Evolutionary conservation across 805 yeast species (phyloP).

Genomic region (Tetrapisispora taiwanensis): DNA sequence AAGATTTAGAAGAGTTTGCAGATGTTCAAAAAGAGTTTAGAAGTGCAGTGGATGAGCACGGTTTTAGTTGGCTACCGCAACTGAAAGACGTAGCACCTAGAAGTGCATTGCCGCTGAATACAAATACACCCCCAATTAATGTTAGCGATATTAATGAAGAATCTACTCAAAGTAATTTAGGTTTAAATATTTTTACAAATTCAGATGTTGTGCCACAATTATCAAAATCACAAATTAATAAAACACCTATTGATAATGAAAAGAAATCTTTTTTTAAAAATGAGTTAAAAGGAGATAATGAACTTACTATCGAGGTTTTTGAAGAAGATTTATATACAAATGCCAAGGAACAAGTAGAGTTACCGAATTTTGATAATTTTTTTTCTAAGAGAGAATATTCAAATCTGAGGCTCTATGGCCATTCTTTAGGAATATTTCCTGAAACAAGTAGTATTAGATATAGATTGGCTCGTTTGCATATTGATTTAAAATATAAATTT

Average conservation of each 20-base stretch:
- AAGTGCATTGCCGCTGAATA: conserved; percentile 11
- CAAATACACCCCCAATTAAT: background rate
- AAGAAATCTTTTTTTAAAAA: background rate
- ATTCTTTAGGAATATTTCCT: conserved; percentile 33
- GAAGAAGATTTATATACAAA: background rate
- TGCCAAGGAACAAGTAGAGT: conserved; percentile 1
- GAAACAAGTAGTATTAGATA: conserved; percentile 32
- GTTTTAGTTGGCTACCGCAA: conserved; percentile 26
- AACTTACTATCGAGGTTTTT: conserved; percentile 1
- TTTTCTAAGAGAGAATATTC: conserved; percentile 4
- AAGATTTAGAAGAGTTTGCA: conserved; percentile 27
- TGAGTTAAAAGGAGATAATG: background rate
- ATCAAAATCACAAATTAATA: background rate
- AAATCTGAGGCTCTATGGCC: conserved; percentile 32
- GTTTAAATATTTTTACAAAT: background rate
- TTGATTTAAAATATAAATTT: conserved; percentile 27
- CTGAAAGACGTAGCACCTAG: conserved; percentile 7
- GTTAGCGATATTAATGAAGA: background rate
- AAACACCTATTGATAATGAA: background rate
- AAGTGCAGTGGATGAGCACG: conserved; percentile 18
- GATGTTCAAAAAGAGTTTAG: conserved; percentile 25
- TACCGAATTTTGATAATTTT: conserved; percentile 19
- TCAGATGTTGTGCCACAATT: background rate
- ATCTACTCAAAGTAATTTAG: background rate
- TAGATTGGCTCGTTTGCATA: conserved; percentile 25